Evolutionary conservation across 176 grass and related monocot species (phyloP).

Genomic region (Carex parvula): DNA sequence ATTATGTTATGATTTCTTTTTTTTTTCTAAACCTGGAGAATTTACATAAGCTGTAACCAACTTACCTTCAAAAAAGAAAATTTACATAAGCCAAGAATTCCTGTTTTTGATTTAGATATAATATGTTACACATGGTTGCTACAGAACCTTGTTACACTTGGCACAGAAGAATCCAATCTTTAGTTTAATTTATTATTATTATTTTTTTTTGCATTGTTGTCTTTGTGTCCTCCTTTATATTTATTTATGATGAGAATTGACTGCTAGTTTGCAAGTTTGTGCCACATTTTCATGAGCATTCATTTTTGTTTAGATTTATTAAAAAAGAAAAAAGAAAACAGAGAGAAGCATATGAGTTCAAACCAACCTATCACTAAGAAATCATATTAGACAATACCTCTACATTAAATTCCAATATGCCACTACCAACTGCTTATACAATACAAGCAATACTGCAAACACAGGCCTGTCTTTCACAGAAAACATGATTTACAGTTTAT

Average conservation of each 20-base stretch:
- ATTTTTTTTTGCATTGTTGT: not conserved
- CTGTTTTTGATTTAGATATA: not conserved
- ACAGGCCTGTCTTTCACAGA: not conserved
- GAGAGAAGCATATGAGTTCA: not conserved
- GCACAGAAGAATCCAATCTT: not conserved
- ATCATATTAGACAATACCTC: not conserved
- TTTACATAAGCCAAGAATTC: not conserved
- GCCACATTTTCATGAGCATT: not conserved
- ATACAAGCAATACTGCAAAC: not conserved
- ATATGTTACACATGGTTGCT: not conserved
- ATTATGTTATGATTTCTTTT: not conserved
- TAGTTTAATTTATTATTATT: not conserved
- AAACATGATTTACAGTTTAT: not conserved
- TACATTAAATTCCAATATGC: not conserved
- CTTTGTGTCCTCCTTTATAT: not conserved
- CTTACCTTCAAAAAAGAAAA: not conserved
- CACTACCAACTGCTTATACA: not conserved
- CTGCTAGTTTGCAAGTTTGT: not conserved
- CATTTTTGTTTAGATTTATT: not conserved
- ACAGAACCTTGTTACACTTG: not conserved
- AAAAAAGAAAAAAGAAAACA: not conserved
- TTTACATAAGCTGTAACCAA: not conserved
- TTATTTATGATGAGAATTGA: not conserved
- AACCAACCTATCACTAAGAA: not conserved
- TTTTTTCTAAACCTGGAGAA: too few relatives aligned